These are phyloP conservation scores for Hypoxylon sp. DNA, from an alignment of 2,329 filamentous ascomycete genomes.

Conservation along the genomic window DNA sequence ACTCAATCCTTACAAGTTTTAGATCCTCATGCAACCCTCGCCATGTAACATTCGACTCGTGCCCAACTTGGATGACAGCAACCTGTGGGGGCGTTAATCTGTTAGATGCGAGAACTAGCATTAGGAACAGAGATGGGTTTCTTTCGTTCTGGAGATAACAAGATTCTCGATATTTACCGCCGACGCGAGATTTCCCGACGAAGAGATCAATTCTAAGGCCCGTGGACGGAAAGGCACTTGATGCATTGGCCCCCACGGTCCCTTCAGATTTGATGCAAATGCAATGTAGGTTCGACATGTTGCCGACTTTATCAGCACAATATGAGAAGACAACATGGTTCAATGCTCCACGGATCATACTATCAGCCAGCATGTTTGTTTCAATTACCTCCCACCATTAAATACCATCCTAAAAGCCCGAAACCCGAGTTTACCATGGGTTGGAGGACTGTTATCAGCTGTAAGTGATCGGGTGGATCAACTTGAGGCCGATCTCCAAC, in stretches of 20 bases:
- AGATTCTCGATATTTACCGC: slow-evolving; percentile 1
- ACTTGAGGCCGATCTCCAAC: background rate
- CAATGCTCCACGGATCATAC: slow-evolving; percentile 8
- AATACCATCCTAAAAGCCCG: slow-evolving; percentile 15
- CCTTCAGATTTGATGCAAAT: slow-evolving; percentile 17
- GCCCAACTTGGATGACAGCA: slow-evolving; percentile 7
- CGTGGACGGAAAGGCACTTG: slow-evolving; percentile 6
- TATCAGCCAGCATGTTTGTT: slow-evolving; percentile 7
- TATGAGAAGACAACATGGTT: slow-evolving; percentile 14
- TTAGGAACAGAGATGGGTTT: background rate
- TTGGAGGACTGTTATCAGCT: background rate
- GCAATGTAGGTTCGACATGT: slow-evolving; percentile 28
- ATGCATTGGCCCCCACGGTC: slow-evolving; percentile 19
- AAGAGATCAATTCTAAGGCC: slow-evolving; percentile 11
- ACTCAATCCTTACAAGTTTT: background rate
- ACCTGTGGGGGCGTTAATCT: slow-evolving; percentile 3
- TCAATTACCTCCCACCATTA: slow-evolving; percentile 9
- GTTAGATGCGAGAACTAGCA: slow-evolving; percentile 1
- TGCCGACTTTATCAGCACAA: slow-evolving; percentile 8
- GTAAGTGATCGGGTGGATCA: background rate
- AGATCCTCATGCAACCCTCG: background rate
- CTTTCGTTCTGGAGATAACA: slow-evolving; percentile 1
- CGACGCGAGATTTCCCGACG: slow-evolving; percentile 28
- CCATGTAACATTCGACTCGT: slow-evolving; percentile 2
- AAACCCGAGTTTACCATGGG: no score